Percentiles rank a stretch among this genome's conserved stretches.
Evolutionary conservation across 768 basidiomycete species (phyloP).

Genomic region (Russula vinacea): DNA sequence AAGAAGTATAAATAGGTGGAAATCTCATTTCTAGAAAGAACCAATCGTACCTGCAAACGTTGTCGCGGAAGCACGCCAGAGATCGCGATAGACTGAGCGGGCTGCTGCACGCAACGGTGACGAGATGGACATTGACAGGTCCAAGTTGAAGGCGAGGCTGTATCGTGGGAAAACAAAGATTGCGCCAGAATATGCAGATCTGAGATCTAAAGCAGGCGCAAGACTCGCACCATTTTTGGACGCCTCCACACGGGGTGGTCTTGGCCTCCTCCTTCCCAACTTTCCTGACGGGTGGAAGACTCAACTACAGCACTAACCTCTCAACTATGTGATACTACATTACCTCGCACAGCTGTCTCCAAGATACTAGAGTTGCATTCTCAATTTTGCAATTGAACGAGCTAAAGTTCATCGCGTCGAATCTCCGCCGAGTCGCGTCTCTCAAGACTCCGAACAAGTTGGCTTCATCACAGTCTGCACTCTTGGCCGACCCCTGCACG

Average conservation of each 20-base stretch:
- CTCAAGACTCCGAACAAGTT: constrained; percentile 4
- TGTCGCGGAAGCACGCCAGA: constrained; percentile 60
- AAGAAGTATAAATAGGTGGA: background rate
- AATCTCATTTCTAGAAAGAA: background rate
- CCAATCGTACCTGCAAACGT: constrained; percentile 57
- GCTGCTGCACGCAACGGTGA: constrained; percentile 57
- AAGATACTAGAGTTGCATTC: background rate
- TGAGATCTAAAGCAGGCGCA: constrained; percentile 39
- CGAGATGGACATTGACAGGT: constrained; percentile 47
- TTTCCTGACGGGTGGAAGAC: background rate
- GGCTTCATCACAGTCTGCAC: constrained; percentile 2
- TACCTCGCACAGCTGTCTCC: background rate
- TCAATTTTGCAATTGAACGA: background rate
- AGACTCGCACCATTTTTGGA: constrained; percentile 38
- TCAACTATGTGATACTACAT: background rate
- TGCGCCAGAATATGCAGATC: constrained; percentile 30
- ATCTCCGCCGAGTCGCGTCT: constrained; percentile 17
- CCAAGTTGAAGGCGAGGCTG: background rate
- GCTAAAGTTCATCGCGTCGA: constrained; percentile 13
- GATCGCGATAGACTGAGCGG: constrained; percentile 69
- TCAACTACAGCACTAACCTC: background rate
- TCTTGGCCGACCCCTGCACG: constrained; percentile 1
- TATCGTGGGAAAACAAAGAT: background rate
- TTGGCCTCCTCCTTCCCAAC: constrained; percentile 18
- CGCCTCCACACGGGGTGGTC: constrained; percentile 34